These are phyloP conservation scores for Panicum virgatum DNA, from an alignment of 202 grass and related monocot genomes.

Conservation along the genomic window DNA sequence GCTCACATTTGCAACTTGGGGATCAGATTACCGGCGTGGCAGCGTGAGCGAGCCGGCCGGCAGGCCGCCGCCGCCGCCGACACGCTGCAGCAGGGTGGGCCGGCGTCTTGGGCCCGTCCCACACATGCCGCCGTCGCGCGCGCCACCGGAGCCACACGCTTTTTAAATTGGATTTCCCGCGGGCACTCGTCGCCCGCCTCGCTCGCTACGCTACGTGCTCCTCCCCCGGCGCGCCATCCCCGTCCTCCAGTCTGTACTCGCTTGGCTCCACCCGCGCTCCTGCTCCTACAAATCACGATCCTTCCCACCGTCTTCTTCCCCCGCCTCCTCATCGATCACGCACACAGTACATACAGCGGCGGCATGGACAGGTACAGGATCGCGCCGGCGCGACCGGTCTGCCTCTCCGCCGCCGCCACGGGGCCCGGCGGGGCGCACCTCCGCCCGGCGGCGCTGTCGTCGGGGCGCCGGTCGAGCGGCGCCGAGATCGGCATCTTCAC, in stretches of 20 bases:
- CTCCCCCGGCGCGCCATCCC: conserved; percentile 10
- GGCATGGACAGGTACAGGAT: conserved; percentile 46
- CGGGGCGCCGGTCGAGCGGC: neutral
- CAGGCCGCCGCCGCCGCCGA: neutral
- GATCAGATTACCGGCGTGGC: too few species aligned
- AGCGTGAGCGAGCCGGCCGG: neutral
- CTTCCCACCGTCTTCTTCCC: neutral
- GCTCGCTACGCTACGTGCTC: neutral
- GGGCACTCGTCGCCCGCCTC: neutral
- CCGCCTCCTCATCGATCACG: neutral
- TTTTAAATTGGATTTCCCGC: neutral
- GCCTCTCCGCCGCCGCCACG: neutral
- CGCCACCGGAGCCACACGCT: conserved; percentile 27
- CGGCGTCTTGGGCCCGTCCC: neutral
- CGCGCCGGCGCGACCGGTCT: conserved; percentile 31
- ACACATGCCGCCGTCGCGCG: conserved; percentile 7
- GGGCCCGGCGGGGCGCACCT: neutral
- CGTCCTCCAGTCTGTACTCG: conserved; percentile 41
- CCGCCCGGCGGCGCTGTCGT: neutral
- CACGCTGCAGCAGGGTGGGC: neutral
- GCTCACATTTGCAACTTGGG: too few species aligned
- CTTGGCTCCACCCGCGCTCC: conserved; percentile 25
- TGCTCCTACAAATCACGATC: conserved; percentile 39
- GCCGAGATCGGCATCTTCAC: conserved; percentile 70
- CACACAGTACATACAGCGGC: too few species aligned